Evolutionary conservation across 2,329 filamentous ascomycete species (phyloP), one percentile per base, ranked within the genome.

Genomic region (Botryotinia narcissicola): DNA sequence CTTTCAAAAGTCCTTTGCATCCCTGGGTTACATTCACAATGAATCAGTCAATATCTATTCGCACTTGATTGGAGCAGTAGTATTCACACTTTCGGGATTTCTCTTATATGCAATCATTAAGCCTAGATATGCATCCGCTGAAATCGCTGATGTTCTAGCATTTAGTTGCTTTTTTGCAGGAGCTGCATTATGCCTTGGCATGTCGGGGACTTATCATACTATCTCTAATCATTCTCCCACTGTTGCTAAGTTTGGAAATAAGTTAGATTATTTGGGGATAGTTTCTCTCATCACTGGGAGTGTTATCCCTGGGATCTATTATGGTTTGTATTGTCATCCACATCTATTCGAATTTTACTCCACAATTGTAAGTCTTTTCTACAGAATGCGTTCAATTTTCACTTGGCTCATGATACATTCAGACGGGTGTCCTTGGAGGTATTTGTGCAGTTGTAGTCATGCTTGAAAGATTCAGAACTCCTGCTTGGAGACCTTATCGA

Each of bases 251-350:
- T 93, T 94, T 85, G 95, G 95, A 18, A 98, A 98, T 81, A 93
- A 97, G 82, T 84, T 98, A 73, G 96, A 99, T 81, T 98, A 99
- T 81, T 89, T 95, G 8, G 96, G 96, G 10, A 99, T 99, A 78
- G 93, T 98, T 44, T 89, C 91, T 67, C 84, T 99, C 77, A 98
- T 98, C 74, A 93, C 95, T 77, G 96, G 96, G 10, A 95, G 92
- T 81, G 97, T 95, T 80, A 89, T 98, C 63, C 95, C 96, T 3
- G 92, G 93, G 68, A 83, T 99, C 74, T 96, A 93, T 82, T 97
- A 97, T 82, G 94, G 92, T 5, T 94, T 97, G 81, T 93, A 89
- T 79, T 94, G 91, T 79, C 84, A 90, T 75, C 88, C 90, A 4
- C 79, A 81, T 12, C 81, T 95, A 78, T 89, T 94, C 84, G 85